Evolutionary conservation across 2,329 filamentous ascomycete species (phyloP), one percentile per base, ranked within the genome.

Genomic region (Conoideocrella luteorostrata): DNA sequence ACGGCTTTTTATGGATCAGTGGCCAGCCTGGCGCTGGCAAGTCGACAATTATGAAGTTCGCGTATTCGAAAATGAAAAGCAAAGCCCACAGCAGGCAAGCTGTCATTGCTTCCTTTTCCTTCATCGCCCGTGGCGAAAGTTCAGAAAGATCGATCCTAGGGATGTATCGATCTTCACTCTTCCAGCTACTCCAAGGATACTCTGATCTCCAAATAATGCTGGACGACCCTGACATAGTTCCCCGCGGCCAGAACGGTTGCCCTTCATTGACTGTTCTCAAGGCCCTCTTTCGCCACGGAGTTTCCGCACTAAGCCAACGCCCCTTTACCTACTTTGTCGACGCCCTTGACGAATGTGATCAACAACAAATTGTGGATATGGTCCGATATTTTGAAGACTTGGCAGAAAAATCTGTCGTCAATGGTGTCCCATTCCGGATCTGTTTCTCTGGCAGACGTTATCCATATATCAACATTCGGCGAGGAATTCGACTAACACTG

Each of bases 281-380:
- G 22, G 48, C 56, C 1, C 38, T 59, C 7, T 49, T 65, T 40
- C 15, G 30, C 4, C 37, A 46, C 4, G 56, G 51, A 3, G 11
- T 63, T 2, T 23, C 26, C 15, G n/a, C 20, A 10, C 49, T 56
- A 6, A 47, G 45, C 1, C 1, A 44, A 6, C 39, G 39, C 3
- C 35, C 40, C 0, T 20, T 57, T 3, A 50, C 42, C 17, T 56
- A 54, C 18, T 63, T 61, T 44, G 50, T 63, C 9, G 47, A 52
- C 33, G 72, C 71, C 0, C 56, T 75, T 1, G 72, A 77, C 29
- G 73, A 76, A 48, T 74, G 70, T 44, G 57, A 70, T 6, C 65
- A 71, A 39, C 41, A 53, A 2, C 56, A 75, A 36, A 55, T 68
- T 3, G 58, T 59, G 23, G 58, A 63, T 0, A 72, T 76, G 66